phyloP scores from a whole-genome alignment of 148 eudicot genomes.

The Cornus kousa region DNA sequence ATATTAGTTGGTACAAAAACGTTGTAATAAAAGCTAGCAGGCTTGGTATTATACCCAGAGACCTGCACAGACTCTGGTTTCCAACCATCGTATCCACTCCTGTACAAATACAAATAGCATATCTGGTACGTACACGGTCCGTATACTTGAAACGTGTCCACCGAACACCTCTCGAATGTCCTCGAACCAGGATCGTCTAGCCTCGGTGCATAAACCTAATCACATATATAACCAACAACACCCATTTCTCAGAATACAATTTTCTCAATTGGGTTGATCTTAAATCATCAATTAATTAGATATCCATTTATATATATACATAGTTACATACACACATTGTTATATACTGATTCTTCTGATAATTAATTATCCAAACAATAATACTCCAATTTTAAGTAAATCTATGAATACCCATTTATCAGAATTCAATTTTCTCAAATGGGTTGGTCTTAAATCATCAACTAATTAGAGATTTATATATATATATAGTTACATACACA shows the following conservation, averaged over 20 bases:
- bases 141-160: slow-evolving; percentile 34
- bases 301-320: too few relatives aligned
- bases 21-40: slow-evolving; percentile 34
- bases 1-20: slow-evolving; percentile 25
- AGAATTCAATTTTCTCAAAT: not conserved
- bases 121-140: slow-evolving; percentile 48
- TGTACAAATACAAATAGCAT: slow-evolving; percentile 48
- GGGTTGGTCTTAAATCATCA: not conserved
- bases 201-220: slow-evolving; percentile 51
- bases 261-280: not conserved
- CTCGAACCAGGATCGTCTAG: slow-evolving; percentile 43
- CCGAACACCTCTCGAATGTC: slow-evolving; percentile 47
- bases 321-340: too few relatives aligned
- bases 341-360: not conserved
- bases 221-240: not conserved
- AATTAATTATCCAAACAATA: not conserved
- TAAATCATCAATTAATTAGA: not conserved
- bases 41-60: slow-evolving; percentile 26
- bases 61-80: slow-evolving; percentile 35
- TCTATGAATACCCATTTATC: not conserved
- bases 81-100: slow-evolving; percentile 60
- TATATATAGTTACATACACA: too few relatives aligned
- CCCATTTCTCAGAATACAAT: not conserved
- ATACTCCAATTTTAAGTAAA: not conserved
- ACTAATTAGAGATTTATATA: too few relatives aligned